Percentiles rank a stretch among this genome's conserved stretches.
phyloP scores from a whole-genome alignment of 345 rosid genomes.

The Eucalyptus sp. region DNA sequence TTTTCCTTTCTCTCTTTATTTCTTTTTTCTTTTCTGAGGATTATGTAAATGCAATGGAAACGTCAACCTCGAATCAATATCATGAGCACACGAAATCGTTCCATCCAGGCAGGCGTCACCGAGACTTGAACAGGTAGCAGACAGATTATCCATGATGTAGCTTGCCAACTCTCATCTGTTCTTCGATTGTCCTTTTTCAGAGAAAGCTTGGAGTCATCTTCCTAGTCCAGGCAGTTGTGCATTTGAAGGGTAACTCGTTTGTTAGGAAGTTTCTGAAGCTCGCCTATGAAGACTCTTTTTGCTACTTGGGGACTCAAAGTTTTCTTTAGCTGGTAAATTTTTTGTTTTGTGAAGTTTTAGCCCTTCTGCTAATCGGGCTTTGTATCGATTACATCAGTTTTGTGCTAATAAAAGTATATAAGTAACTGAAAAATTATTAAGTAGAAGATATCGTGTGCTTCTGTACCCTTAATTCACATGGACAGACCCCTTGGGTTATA shows the following conservation, averaged over 20 bases:
- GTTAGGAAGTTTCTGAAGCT: neutral
- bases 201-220: neutral
- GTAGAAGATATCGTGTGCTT: neutral
- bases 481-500: neutral
- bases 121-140: too few species aligned
- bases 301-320: neutral
- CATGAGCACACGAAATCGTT: neutral
- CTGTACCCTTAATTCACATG: neutral
- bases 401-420: neutral
- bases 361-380: neutral
- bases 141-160: too few species aligned
- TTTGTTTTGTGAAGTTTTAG: neutral
- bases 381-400: neutral
- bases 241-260: neutral
- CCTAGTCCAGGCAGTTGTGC: neutral
- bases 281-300: neutral
- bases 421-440: neutral
- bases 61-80: neutral
- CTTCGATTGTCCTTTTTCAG: neutral
- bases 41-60: neutral
- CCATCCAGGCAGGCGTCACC: too few species aligned
- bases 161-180: neutral
- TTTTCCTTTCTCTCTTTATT: neutral
- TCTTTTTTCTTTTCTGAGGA: neutral
- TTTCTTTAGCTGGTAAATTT: neutral